A percentile compares a stretch with the other conserved stretches of the same genome.
Evolutionary conservation across 2,329 filamentous ascomycete genomes (phyloP).

Genomic region (Clonostachys solani): DNA sequence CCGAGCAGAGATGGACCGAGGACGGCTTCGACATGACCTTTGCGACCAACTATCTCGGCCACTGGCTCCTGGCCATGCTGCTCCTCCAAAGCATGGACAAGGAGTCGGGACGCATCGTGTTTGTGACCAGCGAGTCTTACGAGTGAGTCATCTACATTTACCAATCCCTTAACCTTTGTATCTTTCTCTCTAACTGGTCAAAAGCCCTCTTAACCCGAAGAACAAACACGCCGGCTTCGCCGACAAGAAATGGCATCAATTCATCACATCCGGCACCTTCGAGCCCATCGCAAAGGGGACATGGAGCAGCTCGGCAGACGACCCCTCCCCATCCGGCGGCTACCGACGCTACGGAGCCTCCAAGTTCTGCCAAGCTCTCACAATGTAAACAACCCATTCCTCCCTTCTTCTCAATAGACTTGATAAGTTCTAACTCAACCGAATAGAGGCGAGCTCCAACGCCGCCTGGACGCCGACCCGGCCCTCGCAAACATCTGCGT

Average conservation of each 20-base stretch:
- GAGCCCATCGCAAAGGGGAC: constrained; percentile 23
- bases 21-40: constrained; percentile 24
- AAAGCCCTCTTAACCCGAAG: constrained; percentile 16
- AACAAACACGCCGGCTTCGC: constrained; percentile 11
- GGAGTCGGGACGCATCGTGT: constrained; percentile 16
- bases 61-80: constrained; percentile 20
- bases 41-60: constrained; percentile 24
- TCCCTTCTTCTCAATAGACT: too few relatives aligned
- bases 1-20: constrained; percentile 5
- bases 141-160: constrained; percentile 16
- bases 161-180: background rate
- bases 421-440: constrained; percentile 20
- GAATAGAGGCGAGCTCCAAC: constrained; percentile 24
- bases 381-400: too few relatives aligned
- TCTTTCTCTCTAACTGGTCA: constrained; percentile 10
- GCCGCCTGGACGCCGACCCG: constrained; percentile 24
- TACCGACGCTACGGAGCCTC: constrained; percentile 29
- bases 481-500: constrained; percentile 24
- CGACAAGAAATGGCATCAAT: constrained; percentile 9
- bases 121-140: constrained; percentile 23
- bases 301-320: constrained; percentile 24
- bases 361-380: constrained; percentile 21
- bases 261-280: constrained; percentile 14
- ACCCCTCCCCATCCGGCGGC: constrained; percentile 15
- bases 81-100: constrained; percentile 24